Evolutionary conservation across 768 basidiomycete genomes (phyloP), one percentile per base, ranked within the genome.

Genomic region (Agrocybe praecox): DNA sequence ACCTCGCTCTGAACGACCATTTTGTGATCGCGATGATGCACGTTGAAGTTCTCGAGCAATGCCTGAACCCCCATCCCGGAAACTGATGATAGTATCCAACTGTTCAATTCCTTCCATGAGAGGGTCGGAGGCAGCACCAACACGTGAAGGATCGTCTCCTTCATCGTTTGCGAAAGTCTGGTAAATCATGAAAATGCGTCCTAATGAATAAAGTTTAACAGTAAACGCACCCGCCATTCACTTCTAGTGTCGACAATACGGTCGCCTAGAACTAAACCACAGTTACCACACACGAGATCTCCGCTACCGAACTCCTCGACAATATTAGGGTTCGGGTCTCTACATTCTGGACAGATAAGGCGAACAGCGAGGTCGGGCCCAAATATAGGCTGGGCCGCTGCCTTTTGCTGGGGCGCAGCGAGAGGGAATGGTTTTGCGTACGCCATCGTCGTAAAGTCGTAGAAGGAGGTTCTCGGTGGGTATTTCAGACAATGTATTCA

Each of bases 81-180:
- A 97, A 63, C 92, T 92, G 72, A 98, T 98, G 55, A 93, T 84
- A 32, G 97, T 98, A 66, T 95, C 90, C 46, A 98, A 83, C 71
- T 96, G 92, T 67, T 97, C 96, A 65, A 94, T 89, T 36, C 94
- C 95, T 71, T 98, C 94, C 76, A 98, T 81, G 43, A 96, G 76
- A 26, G 96, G 94, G 72, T 98, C 94, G 18, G 89, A 86, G 44
- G 95, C 94, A 53, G 94, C 95, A 76, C 97, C 97, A 64, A 99
- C 97, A 90, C 97, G 97, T 63, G 97, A 98, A 60, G 97, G 97
- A 72, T 99, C 97, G 71, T 98, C 96, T 60, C 96, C 96, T 79
- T 99, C 97, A 66, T 98, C 96, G 70, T 98, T 97, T 62, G 97
- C 97, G 74, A 99, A 99, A 59, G 97, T 98, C 92, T 98, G 66